Evolutionary conservation across 768 basidiomycete genomes (phyloP).

Genomic region (Suillus cothurnatus): DNA sequence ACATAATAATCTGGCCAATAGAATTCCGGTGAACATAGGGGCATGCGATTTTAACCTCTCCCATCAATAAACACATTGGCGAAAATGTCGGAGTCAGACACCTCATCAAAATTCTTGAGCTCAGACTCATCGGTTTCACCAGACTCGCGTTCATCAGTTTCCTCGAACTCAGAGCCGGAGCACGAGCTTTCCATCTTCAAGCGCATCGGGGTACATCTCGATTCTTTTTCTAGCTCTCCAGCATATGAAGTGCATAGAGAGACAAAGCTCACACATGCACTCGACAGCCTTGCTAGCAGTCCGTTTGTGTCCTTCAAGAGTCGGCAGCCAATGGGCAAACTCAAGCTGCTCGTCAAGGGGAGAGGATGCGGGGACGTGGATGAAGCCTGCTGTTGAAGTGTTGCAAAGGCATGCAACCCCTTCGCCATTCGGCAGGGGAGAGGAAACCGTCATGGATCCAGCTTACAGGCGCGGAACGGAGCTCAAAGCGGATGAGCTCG

Average conservation of each 20-base stretch:
- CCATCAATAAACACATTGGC: neutral
- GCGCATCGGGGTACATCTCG: neutral
- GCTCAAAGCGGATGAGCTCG: neutral
- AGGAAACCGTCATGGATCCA: neutral
- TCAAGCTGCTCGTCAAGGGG: neutral
- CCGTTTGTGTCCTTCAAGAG: neutral
- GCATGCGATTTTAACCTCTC: too few relatives aligned
- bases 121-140: too few relatives aligned
- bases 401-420: neutral
- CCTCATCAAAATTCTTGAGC: too few relatives aligned
- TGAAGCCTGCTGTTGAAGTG: neutral
- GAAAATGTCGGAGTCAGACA: neutral
- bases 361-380: neutral
- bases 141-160: neutral
- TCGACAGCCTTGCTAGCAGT: neutral
- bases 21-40: too few relatives aligned
- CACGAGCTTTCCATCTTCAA: neutral
- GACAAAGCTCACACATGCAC: neutral
- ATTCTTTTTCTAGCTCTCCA: neutral
- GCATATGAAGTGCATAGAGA: neutral
- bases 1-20: neutral
- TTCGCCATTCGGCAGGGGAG: conserved; percentile 1
- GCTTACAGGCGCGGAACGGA: neutral
- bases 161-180: neutral
- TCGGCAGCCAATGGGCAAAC: too few relatives aligned